Conservation (phyloP, 148 eudicot species). For the Limonium bicolor region DNA sequence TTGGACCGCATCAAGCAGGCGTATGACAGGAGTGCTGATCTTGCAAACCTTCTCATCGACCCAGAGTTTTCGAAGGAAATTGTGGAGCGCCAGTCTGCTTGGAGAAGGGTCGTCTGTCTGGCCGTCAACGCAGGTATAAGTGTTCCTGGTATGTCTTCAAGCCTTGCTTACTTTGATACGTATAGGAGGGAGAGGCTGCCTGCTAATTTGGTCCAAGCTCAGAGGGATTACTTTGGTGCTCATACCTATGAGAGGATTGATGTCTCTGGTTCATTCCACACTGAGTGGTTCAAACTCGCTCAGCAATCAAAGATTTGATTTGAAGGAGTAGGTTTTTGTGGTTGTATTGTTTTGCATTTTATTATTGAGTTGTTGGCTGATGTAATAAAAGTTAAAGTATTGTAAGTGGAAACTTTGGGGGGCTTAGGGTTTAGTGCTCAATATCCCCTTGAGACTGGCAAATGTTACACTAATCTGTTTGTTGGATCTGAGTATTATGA, state of each 20-base stretch:
- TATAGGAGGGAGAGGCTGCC: slow-evolving; percentile 74
- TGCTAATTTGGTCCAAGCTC: slow-evolving; percentile 90
- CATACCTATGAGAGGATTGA: slow-evolving; percentile 88
- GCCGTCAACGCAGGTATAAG: slow-evolving; percentile 75
- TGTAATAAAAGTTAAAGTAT: no score
- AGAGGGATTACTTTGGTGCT: slow-evolving; percentile 88
- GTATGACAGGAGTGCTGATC: slow-evolving; percentile 62
- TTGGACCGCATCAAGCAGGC: slow-evolving; percentile 88
- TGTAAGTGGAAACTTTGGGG: no score
- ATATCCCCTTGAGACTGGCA: no score
- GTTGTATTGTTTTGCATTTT: no score
- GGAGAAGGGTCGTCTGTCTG: slow-evolving; percentile 73
- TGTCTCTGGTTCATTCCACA: slow-evolving; percentile 64
- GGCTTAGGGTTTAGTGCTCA: no score
- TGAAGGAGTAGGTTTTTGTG: no score
- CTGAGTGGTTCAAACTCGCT: slow-evolving; percentile 90
- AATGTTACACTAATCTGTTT: no score
- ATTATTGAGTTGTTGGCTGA: no score
- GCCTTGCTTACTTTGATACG: slow-evolving; percentile 91
- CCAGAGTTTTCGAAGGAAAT: slow-evolving; percentile 80
- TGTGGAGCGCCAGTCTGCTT: slow-evolving; percentile 63
- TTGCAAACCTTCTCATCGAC: slow-evolving; percentile 73
- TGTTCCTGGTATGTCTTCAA: slow-evolving; percentile 89
- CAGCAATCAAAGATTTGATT: slow-evolving; percentile 39
- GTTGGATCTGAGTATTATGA: no score